A percentile compares a stretch with the other conserved stretches of the same genome.
Evolutionary conservation across 2,329 filamentous ascomycete species (phyloP).

Genomic region (Neurospora crassa): DNA sequence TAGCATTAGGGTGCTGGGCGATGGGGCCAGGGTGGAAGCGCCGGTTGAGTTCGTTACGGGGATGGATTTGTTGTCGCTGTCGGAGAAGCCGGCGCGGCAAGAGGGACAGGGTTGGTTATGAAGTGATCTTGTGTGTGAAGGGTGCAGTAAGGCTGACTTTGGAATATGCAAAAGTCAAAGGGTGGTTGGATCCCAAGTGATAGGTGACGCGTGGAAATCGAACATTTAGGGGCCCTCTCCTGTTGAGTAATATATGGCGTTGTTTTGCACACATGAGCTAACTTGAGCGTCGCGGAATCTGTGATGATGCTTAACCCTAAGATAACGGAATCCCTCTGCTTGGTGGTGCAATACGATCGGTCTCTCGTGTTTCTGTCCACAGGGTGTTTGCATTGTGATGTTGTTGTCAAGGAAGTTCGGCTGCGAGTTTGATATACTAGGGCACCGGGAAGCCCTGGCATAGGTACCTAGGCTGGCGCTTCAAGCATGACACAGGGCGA

Average conservation of each 20-base stretch:
- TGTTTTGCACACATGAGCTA: neutral
- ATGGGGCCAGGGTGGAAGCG: conserved; percentile 6
- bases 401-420: neutral
- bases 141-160: too few relatives aligned
- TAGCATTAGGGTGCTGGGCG: conserved; percentile 25
- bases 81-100: neutral
- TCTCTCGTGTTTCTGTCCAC: neutral
- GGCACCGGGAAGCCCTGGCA: neutral
- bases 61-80: neutral
- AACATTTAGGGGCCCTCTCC: neutral
- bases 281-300: neutral
- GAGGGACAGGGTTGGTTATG: neutral
- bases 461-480: neutral
- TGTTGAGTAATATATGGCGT: neutral
- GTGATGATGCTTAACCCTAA: neutral
- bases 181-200: neutral
- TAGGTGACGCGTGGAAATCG: neutral
- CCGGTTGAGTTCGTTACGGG: neutral
- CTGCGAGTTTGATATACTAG: neutral
- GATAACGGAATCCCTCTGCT: neutral
- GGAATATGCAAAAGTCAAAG: too few relatives aligned
- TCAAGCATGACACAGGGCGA: neutral
- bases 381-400: neutral
- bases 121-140: neutral
- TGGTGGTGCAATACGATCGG: neutral